Percentiles rank a stretch among this genome's conserved stretches.
Evolutionary conservation across 2,329 filamentous ascomycete species (phyloP).

Genomic region (Didymella lethalis): DNA sequence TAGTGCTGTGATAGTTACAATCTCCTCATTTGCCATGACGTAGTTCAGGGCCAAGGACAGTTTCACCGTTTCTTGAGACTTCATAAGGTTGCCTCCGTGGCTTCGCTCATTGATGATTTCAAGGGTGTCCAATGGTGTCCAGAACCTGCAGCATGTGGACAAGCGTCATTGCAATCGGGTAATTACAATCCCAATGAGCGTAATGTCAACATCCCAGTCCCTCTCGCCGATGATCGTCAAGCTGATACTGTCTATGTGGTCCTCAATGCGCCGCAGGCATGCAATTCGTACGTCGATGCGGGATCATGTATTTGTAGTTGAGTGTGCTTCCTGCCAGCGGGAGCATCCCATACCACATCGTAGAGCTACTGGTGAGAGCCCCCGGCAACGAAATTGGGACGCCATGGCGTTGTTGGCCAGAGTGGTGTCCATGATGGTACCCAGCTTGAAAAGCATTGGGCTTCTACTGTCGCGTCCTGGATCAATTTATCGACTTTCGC

Average conservation of each 20-base stretch:
- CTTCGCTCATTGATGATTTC: not conserved
- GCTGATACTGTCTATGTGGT: not conserved
- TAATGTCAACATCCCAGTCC: not conserved
- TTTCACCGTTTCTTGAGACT: not conserved
- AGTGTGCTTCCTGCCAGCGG: not conserved
- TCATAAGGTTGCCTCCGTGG: not conserved
- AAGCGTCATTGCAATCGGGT: not conserved
- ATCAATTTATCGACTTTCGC: not conserved
- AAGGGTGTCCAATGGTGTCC: not conserved
- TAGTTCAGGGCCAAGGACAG: not conserved
- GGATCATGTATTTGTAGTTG: not conserved
- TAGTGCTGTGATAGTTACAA: not conserved
- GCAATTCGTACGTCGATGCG: not conserved
- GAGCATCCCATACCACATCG: not conserved
- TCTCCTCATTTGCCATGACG: not conserved
- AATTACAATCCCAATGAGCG: not conserved
- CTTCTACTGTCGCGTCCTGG: not conserved
- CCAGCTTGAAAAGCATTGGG: not conserved
- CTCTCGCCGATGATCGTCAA: not conserved
- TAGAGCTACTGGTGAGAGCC: not conserved
- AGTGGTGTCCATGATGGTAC: not conserved
- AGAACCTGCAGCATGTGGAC: not conserved
- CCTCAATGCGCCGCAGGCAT: not conserved
- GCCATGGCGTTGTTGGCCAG: too few relatives aligned
- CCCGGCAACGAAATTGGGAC: not conserved